These are phyloP conservation scores for Trichosporon sp. DNA, from an alignment of 1,284 basidiomycete genomes.

Conservation along the genomic window DNA sequence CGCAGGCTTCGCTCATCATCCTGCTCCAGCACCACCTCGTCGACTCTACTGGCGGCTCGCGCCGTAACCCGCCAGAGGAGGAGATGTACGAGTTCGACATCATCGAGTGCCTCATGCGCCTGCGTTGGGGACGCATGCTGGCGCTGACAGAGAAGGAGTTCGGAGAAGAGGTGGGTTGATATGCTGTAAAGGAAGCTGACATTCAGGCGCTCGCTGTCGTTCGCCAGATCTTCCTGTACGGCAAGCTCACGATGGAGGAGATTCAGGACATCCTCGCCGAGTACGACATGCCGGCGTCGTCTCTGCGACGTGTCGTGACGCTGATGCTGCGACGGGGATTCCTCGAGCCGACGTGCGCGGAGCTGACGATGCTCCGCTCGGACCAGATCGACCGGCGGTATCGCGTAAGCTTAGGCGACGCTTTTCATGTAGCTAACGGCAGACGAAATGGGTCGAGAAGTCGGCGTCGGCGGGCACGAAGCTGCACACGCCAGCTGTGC, in stretches of 20 bases:
- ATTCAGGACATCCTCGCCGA: slow-evolving; percentile 28
- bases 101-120: slow-evolving; percentile 73
- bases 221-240: slow-evolving; percentile 75
- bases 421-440: not conserved
- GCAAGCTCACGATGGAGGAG: slow-evolving; percentile 71
- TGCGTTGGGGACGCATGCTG: slow-evolving; percentile 79
- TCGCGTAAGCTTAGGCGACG: slow-evolving; percentile 31
- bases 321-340: slow-evolving; percentile 38
- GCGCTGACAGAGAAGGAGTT: slow-evolving; percentile 70
- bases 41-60: slow-evolving; percentile 69
- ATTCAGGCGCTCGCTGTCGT: slow-evolving; percentile 72
- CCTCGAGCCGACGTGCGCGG: slow-evolving; percentile 40
- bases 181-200: slow-evolving; percentile 17
- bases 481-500: slow-evolving; percentile 54
- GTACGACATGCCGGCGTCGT: not conserved
- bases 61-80: slow-evolving; percentile 62
- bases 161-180: slow-evolving; percentile 66
- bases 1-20: slow-evolving; percentile 68
- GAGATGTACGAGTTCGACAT: slow-evolving; percentile 70
- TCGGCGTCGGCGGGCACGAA: slow-evolving; percentile 40
- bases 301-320: slow-evolving; percentile 22
- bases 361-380: slow-evolving; percentile 40
- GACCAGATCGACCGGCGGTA: slow-evolving; percentile 43
- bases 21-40: slow-evolving; percentile 91
- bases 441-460: slow-evolving; percentile 38